These are phyloP conservation scores for Alternaria incomplexa DNA, from an alignment of 2,329 filamentous ascomycete genomes.

Conservation along the genomic window DNA sequence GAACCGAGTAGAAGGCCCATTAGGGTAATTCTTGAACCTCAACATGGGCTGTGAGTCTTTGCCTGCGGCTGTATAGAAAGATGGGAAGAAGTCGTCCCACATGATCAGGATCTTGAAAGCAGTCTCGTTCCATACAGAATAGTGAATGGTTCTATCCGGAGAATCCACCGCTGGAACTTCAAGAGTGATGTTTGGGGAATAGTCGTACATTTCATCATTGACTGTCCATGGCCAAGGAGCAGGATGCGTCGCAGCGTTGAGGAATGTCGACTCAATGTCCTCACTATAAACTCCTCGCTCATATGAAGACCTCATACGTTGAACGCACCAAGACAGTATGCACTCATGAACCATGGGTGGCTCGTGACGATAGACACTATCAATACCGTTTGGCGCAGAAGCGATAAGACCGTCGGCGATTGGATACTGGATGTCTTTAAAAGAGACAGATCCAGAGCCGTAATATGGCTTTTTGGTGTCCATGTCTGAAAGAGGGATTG, in stretches of 20 bases:
- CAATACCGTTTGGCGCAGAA: not conserved
- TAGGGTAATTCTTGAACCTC: no score
- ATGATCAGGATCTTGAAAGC: no score
- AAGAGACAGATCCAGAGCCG: conserved; percentile 22
- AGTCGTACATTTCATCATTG: no score
- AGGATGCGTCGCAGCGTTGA: not conserved
- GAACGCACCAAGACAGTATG: conserved; percentile 31
- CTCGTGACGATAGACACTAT: conserved; percentile 9
- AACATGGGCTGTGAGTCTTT: no score
- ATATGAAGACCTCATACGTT: conserved; percentile 26
- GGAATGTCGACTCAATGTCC: not conserved
- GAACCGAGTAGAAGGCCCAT: no score
- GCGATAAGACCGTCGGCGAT: conserved; percentile 15
- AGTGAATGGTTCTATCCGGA: not conserved
- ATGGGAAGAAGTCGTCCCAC: no score
- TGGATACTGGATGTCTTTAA: conserved; percentile 17
- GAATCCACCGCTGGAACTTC: not conserved
- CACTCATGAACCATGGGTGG: conserved; percentile 27
- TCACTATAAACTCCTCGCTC: not conserved
- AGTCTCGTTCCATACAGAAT: not conserved
- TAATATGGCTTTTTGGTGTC: not conserved
- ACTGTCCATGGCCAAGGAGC: not conserved
- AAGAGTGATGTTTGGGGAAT: not conserved
- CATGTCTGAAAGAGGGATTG: conserved; percentile 12
- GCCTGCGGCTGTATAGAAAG: no score